Conservation (phyloP, 2,329 filamentous ascomycete genomes). For the Ciborinia camelliae region DNA sequence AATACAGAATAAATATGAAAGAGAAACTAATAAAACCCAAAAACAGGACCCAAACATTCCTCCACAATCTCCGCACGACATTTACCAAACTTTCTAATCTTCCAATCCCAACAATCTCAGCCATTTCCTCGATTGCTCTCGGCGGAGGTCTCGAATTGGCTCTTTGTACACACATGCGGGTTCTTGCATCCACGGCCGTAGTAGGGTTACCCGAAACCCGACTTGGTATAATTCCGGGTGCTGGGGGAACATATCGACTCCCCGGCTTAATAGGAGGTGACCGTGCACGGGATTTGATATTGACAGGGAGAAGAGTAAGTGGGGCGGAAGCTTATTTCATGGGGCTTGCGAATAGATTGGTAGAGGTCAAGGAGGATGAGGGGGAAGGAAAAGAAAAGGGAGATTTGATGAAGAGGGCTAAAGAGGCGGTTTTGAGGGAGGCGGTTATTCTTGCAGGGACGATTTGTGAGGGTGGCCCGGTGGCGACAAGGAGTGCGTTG, state of each 20-base stretch:
- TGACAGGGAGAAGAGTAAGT: conserved; percentile 82
- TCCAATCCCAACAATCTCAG: conserved; percentile 85
- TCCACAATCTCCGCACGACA: conserved; percentile 70
- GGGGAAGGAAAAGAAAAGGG: conserved; percentile 42
- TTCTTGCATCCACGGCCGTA: conserved; percentile 73
- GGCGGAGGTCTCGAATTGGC: conserved; percentile 93
- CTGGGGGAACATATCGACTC: conserved; percentile 86
- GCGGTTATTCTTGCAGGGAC: conserved; percentile 75
- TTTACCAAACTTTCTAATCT: conserved; percentile 70
- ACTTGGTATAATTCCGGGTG: conserved; percentile 90
- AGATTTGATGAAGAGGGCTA: conserved; percentile 53
- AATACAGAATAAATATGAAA: no score
- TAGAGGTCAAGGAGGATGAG: conserved; percentile 59
- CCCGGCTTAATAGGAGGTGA: conserved; percentile 74
- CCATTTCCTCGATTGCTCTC: conserved; percentile 79
- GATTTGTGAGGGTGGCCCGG: conserved; percentile 85
- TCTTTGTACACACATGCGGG: conserved; percentile 82
- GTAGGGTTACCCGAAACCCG: conserved; percentile 89
- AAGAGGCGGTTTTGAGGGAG: conserved; percentile 68
- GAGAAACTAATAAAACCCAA: background rate
- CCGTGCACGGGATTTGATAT: conserved; percentile 82
- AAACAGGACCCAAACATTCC: conserved; percentile 72
- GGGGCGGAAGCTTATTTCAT: conserved; percentile 87
- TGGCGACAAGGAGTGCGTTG: conserved; percentile 76
- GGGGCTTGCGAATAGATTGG: conserved; percentile 84